Base-by-base conservation (phyloP, 495 filamentous ascomycete species). In the Neurospora terricola region DNA sequence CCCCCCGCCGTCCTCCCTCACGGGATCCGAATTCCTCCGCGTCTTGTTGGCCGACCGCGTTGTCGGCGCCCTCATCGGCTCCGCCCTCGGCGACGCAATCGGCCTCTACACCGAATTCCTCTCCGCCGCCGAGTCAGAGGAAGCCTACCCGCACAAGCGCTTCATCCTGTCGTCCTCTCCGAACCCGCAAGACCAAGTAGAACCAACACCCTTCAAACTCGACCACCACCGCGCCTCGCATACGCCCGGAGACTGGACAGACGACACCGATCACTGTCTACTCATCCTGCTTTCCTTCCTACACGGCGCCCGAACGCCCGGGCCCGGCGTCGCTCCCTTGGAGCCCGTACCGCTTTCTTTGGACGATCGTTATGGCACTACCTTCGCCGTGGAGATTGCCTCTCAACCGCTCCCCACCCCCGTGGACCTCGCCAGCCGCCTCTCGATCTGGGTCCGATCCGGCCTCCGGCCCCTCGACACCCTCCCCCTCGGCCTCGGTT, bases 71-170 rank as follows among this genome's bases (percentile, higher is more conserved):
- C 75, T 87, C 62, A 30, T 87, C 75, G 85, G 82, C 62, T 84
- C 82, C 23, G 84, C 85, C 48, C 77, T 87, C 4, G 85, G 85
- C 48, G 85, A 87, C 72, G 78, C 84, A 12, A 81, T 87, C 75
- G 85, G 84, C 34, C 77, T 87, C 42, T 86, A 87, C 78, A 87
- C 85, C 62, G 84, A 84, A 72, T 84, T 84, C 70, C 76, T 84
- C 38, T 79, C 81, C 11, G 73, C 78, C 70, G 18, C 76, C 11
- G 21, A 70, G n/a, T 75, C 79, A 38, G 54, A 75, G 40, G 27
- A n/a, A 11, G 70, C 76, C 45, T 86, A 85, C 72, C 78, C 78
- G 18, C 54, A 76, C 10, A 38, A 76, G 37, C 79, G 71, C n/a
- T 84, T 84, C 78, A 79, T 80, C 42, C 78, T 85, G 38, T 48